Base-by-base conservation (phyloP, 768 basidiomycete genomes). In the Cystofilobasidium macerans region DNA sequence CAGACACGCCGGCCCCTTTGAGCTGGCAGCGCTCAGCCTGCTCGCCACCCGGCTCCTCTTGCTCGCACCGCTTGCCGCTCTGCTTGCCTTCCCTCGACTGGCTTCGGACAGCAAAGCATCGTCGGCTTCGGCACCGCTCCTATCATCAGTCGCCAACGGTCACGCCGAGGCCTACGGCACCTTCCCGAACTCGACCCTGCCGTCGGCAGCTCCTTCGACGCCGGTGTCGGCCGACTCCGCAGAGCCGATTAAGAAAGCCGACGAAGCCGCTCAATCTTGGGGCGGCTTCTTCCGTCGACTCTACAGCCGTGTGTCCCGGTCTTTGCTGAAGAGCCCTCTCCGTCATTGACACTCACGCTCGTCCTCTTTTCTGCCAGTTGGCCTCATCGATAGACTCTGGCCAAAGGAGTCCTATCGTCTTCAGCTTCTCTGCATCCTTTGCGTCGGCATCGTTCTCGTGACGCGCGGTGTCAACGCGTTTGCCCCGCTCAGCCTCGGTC, bases 391-490 rank as follows among this genome's bases (percentile, higher is more conserved):
- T n/a, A 20, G 45, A 6, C 82, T 94, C 12, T 94, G 90, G 89
- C 91, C 91, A 7, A 80, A 80, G 38, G 86, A 84, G 69, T 82
- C 79, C 68, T 72, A 74, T 36, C 80, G 80, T 65, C 79, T 94
- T 5, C 89, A 92, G 75, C 72, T 85, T 47, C 76, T 87, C 62
- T 87, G 86, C 7, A 82, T 80, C 12, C 61, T 87, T 9, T 91
- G 90, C 73, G 78, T 89, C 42, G 28, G 85, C 36, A 78, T 93
- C 63, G 79, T 97, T 47, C 70, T 87, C 30, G 67, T 88, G 43
- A 86, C 85, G 36, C 87, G 93, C 35, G 75, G 85, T n/a, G 81
- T 93, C 67, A 90, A 87, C 71, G 75, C 85, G 24, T 77, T 83
- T 6, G 76, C 88, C 65, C 92, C 92, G 0, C 77, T 85, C 59